Conservation (phyloP, 768 basidiomycete genomes). For the Boletus vinaceobasis region DNA sequence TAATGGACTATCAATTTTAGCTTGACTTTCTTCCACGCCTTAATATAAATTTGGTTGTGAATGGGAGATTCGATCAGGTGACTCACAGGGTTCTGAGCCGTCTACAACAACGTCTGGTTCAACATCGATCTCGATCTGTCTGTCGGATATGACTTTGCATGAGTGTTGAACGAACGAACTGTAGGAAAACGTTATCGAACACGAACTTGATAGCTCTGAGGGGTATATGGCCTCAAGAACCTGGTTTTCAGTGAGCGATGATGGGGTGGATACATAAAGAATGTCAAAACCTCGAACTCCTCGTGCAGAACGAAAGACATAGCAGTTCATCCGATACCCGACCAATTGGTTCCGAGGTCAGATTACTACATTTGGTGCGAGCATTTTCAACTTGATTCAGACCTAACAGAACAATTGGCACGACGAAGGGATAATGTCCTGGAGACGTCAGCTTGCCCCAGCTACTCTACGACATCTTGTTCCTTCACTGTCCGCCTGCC, state of each 20-base stretch:
- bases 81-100: slow-evolving; percentile 54
- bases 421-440: slow-evolving; percentile 17
- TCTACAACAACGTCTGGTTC: slow-evolving; percentile 80
- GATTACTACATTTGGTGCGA: slow-evolving; percentile 12
- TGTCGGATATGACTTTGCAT: slow-evolving; percentile 79
- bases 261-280: slow-evolving; percentile 2
- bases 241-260: slow-evolving; percentile 37
- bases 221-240: slow-evolving; percentile 97
- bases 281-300: slow-evolving; percentile 76
- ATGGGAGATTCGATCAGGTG: not conserved
- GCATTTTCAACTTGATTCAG: slow-evolving; percentile 7
- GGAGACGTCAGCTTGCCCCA: slow-evolving; percentile 13
- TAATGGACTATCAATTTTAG: slow-evolving; percentile 74
- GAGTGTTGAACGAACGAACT: slow-evolving; percentile 44
- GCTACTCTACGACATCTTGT: slow-evolving; percentile 11
- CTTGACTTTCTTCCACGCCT: slow-evolving; percentile 54
- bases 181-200: slow-evolving; percentile 30
- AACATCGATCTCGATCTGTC: slow-evolving; percentile 75
- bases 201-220: slow-evolving; percentile 88
- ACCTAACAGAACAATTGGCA: not conserved
- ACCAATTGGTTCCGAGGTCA: slow-evolving; percentile 18
- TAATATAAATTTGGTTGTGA: slow-evolving; percentile 9
- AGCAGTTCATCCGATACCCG: slow-evolving; percentile 24
- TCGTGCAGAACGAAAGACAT: slow-evolving; percentile 73
- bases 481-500: not conserved